Evolutionary conservation across 805 yeast species (phyloP), one percentile per base, ranked within the genome.

Genomic region (Lipomyces sp.): DNA sequence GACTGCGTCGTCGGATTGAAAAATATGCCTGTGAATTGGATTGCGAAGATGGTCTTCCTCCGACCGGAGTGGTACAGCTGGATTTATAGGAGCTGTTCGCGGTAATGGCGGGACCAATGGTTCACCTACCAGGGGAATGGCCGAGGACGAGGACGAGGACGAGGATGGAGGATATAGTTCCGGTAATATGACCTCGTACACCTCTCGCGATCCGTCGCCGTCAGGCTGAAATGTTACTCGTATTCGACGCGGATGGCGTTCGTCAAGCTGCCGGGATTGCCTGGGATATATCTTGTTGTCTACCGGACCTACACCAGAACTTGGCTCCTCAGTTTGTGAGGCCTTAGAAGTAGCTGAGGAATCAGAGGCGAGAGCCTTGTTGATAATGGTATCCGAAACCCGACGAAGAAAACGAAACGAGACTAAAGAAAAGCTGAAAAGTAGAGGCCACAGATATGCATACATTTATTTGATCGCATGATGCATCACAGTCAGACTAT

Each of bases 21-120:
- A 53, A 32, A 53, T 53, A 15, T 53, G 57, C 7, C 57, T 7
- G 3, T 53, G 57, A 13, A 53, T n/a, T 15, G 48, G 48, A 15
- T 42, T 42, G 24, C 18, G 48, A 42, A 42, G 48, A 42, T 42
- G 48, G 24, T 42, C 48, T 24, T 42, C n/a, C 48, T 42, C 24
- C 48, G 48, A 4, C 48, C 24, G 48, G 2, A 15, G 48, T n/a
- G n/a, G 48, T 10, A n/a, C 48, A 1, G 8, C n/a, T 6, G 48
- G 48, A 42, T n/a, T 13, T 15, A 8, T 6, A 6, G 18, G 48
- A 42, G 10, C n/a, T 42, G 48, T 10, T 15, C 8, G 7, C 2
- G 48, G 48, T 42, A 24, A 13, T 42, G 48, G 48, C 10, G 48
- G n/a, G 24, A 24, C 48, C 7, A 15, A 15, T 24, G 48, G n/a